A percentile compares a stretch with the other conserved stretches of the same genome.
These are phyloP conservation scores for Candida freyschussii DNA, from an alignment of 1,139 yeast species.

Conservation along the genomic window DNA sequence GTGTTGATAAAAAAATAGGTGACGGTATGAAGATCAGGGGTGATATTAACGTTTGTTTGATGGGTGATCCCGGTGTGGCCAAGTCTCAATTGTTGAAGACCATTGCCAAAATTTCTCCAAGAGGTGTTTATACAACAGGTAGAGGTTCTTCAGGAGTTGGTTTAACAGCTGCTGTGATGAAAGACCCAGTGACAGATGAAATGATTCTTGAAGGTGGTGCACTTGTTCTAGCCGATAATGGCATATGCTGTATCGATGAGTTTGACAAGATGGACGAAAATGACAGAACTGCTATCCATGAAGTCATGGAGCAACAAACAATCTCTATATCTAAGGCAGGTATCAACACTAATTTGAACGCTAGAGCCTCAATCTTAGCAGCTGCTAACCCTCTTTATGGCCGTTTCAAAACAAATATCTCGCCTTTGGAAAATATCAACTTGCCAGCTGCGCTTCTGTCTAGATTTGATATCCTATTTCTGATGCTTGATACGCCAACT, in stretches of 20 bases:
- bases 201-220: constrained; percentile 99
- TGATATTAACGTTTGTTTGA: constrained; percentile 89
- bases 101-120: constrained; percentile 88
- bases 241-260: constrained; percentile 98
- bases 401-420: constrained; percentile 82
- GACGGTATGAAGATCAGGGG: constrained; percentile 98
- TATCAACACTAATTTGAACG: constrained; percentile 92
- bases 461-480: constrained; percentile 86
- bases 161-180: constrained; percentile 97
- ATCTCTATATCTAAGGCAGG: constrained; percentile 98
- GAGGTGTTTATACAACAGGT: constrained; percentile 98
- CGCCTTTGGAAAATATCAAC: constrained; percentile 94
- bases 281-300: constrained; percentile 97
- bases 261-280: constrained; percentile 98
- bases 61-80: constrained; percentile 99
- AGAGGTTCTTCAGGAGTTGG: constrained; percentile 99
- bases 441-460: constrained; percentile 95
- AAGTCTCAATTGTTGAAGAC: constrained; percentile 93
- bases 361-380: constrained; percentile 91
- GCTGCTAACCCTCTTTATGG: constrained; percentile 98
- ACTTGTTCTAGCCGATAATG: constrained; percentile 92
- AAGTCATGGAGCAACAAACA: constrained; percentile 99
- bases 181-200: constrained; percentile 98
- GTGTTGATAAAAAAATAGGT: constrained; percentile 90
- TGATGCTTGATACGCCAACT: constrained; percentile 80